Conservation (phyloP, 805 yeast genomes). For the Candida maltosa region DNA sequence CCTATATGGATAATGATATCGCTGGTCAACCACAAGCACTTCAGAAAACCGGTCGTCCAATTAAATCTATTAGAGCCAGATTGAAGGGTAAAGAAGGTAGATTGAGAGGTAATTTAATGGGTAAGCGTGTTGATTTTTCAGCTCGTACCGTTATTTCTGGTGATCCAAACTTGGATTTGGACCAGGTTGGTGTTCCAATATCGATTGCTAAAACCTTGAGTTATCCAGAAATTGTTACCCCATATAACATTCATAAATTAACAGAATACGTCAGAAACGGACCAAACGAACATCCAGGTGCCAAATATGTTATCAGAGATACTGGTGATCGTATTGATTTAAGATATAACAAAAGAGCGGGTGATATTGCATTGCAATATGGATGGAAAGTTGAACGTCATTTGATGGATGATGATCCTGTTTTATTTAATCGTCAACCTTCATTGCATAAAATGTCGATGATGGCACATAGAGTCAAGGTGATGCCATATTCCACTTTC, state of each 20-base stretch:
- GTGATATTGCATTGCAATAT: conserved; percentile 94
- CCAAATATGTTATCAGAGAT: conserved; percentile 95
- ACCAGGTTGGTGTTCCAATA: conserved; percentile 98
- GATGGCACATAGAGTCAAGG: conserved; percentile 99
- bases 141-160: conserved; percentile 99
- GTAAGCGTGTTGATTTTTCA: conserved; percentile 98
- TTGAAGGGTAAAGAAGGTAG: conserved; percentile 99
- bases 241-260: conserved; percentile 89
- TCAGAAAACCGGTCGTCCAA: conserved; percentile 98
- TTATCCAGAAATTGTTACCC: conserved; percentile 97
- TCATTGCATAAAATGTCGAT: conserved; percentile 98
- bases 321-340: conserved; percentile 98
- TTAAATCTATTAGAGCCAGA: conserved; percentile 98
- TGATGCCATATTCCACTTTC: conserved; percentile 98
- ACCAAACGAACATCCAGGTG: conserved; percentile 99
- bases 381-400: conserved; percentile 99
- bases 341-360: conserved; percentile 95
- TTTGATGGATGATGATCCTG: conserved; percentile 96
- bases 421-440: conserved; percentile 97
- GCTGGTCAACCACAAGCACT: conserved; percentile 99
- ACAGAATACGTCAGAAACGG: conserved; percentile 96
- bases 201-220: conserved; percentile 94
- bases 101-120: conserved; percentile 97
- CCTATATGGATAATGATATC: conserved; percentile 98
- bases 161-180: conserved; percentile 95